Evolutionary conservation across 2,329 filamentous ascomycete species (phyloP).

Genomic region (Ophiocordyceps camponoti-leonardi): DNA sequence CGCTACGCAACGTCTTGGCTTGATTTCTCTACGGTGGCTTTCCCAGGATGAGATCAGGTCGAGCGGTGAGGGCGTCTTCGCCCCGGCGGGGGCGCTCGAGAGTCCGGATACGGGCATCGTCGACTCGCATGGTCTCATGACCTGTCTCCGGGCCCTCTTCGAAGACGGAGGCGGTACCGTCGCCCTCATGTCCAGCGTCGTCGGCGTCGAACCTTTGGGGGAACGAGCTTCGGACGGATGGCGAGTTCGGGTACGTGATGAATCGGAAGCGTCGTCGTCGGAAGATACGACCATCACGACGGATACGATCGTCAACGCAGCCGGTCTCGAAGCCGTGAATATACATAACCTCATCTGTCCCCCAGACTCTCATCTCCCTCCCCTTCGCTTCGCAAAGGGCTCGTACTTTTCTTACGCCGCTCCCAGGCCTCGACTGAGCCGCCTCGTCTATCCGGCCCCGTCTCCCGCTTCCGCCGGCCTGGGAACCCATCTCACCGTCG

Average conservation of each 20-base stretch:
- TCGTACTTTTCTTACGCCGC: conserved; percentile 79
- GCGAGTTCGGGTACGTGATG: conserved; percentile 40
- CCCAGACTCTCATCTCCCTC: conserved; percentile 26
- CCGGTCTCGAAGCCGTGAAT: conserved; percentile 59
- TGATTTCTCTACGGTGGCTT: conserved; percentile 55
- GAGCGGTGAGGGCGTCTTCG: conserved; percentile 61
- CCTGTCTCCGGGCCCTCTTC: conserved; percentile 58
- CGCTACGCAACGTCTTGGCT: conserved; percentile 22
- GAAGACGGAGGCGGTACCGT: conserved; percentile 60
- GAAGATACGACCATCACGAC: conserved; percentile 44
- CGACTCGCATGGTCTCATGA: conserved; percentile 75
- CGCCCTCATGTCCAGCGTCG: conserved; percentile 52
- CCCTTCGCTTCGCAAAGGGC: conserved; percentile 75
- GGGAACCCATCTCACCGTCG: conserved; percentile 85
- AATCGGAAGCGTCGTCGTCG: conserved; percentile 1
- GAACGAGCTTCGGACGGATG: not conserved
- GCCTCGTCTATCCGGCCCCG: conserved; percentile 77
- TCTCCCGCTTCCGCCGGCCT: conserved; percentile 67
- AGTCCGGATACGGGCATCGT: conserved; percentile 78
- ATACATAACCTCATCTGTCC: conserved; percentile 73
- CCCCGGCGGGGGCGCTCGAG: conserved; percentile 60
- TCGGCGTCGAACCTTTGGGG: conserved; percentile 32
- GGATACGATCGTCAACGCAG: conserved; percentile 68
- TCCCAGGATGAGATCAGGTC: conserved; percentile 38
- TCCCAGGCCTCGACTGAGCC: conserved; percentile 43